Evolutionary conservation across 2,329 filamentous ascomycete genomes (phyloP), one percentile per base, ranked within the genome.

Genomic region (Alternaria angustiovoidea): DNA sequence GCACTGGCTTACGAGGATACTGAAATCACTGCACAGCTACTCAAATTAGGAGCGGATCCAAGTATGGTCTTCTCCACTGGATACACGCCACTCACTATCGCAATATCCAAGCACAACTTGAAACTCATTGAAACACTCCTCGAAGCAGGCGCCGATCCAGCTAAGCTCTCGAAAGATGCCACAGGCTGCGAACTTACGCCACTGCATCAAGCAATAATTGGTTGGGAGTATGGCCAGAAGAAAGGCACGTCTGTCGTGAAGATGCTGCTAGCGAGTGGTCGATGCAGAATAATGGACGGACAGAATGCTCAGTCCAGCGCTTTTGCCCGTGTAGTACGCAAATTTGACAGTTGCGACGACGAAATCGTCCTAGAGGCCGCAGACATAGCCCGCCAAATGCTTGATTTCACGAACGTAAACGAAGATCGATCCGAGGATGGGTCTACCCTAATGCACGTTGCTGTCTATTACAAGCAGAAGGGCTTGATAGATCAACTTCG

Each of bases 401-500:
- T 53, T 73, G 9, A 62, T 63, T 14, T 51, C 49, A n/a, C 59
- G 56, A n/a, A 71, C 71, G 69, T 36, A 14, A 36, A 36, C 32
- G 32, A 36, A 36, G 32, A 24, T 71, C 12, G 54, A 69, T 6
- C 59, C 18, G 55, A 56, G 16, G 60, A 65, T 5, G 66, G 65
- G 7, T 62, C 59, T 39, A 73, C 63, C 5, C 24, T 64, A 16
- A 60, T 73, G n/a, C 69, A 71, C 47, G 62, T 66, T 8, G 69
- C 67, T 1, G 51, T 59, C 7, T 43, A 61, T 6, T 47, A 61
- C 22, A 52, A 60, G 9, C 48, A 86, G 85, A 70, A 89, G 90
- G 36, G 96, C 84, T 62, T 85, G 84, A 62, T 91, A 87, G 71
- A 97, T 88, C 79, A 96, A 91, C 54, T 93, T 87, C 77, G 96